Evolutionary conservation across 2,329 filamentous ascomycete species (phyloP), one percentile per base, ranked within the genome.

Genomic region (Aspergillus quadricinctus): DNA sequence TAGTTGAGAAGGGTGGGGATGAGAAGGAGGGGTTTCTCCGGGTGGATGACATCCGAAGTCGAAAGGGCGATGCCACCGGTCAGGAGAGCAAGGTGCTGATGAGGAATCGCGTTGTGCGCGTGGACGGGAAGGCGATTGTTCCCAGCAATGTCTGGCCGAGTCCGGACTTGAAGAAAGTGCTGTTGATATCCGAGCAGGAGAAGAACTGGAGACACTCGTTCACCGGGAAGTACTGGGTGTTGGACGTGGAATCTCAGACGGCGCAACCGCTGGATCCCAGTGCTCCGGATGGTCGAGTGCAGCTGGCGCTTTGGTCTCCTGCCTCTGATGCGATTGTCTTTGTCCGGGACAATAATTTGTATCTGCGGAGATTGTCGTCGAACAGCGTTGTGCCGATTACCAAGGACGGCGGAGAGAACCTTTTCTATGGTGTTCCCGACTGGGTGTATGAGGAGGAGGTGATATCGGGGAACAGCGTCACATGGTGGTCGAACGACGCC

Each of bases 361-460:
- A 86, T 69, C 77, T 97, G 48, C 87, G 94, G 52, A 85, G 85
- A 53, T 66, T 90, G 29, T 76, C 81, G 11, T 83, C 81, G 3
- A 77, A 83, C 21, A 75, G 81, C 17, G 82, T 90, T 4, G 80
- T 82, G 4, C 85, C 88, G 59, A 88, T 99, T 64, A 97, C 94
- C 1, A 85, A 80, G 53, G 93, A 99, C 69, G 94, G 95, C 11
- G 90, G 93, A 0, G 80, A 86, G 0, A 86, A 97, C 64, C 85
- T 94, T 57, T 99, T 99, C 74, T 97, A 99, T 66, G 94, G 94
- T 19, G 85, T 97, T 21, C 94, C 94, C 0, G 95, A 99, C 72
- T 99, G 94, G 94, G 94, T 97, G 0, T 96, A 96, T 67, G 90
- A 95, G 69, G 86, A 88, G 66, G 91, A 96, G 72, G 90, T 96